Evolutionary conservation across 163 green algal genomes (phyloP).

Genomic region (Prototheca wickerhamii): DNA sequence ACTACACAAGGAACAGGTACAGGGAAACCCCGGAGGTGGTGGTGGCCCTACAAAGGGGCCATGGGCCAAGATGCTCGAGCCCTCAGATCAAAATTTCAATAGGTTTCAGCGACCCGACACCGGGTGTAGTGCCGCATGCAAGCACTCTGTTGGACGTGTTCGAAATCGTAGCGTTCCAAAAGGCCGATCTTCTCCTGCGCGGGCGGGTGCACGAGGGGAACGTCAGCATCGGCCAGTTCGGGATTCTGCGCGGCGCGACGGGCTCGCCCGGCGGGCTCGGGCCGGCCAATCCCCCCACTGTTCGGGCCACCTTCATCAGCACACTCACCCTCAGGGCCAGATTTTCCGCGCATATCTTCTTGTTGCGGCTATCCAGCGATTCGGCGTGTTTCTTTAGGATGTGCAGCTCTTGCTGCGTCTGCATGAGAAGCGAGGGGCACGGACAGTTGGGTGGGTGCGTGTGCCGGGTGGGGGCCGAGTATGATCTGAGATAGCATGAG

Average conservation of each 20-base stretch:
- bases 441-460: not conserved
- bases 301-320: too few relatives aligned
- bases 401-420: slow-evolving; percentile 13
- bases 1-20: too few relatives aligned
- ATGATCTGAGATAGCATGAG: too few relatives aligned
- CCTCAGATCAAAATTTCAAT: slow-evolving; percentile 5
- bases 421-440: too few relatives aligned
- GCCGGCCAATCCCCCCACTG: not conserved
- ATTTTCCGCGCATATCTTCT: slow-evolving; percentile 8
- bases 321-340: slow-evolving; percentile 13
- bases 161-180: slow-evolving; percentile 28
- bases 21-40: too few relatives aligned
- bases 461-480: too few relatives aligned
- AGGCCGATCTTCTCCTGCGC: slow-evolving; percentile 16
- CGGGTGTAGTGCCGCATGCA: slow-evolving; percentile 16
- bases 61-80: too few relatives aligned
- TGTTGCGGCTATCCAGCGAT: slow-evolving; percentile 2
- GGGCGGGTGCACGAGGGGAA: slow-evolving; percentile 3
- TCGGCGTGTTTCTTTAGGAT: slow-evolving; percentile 4
- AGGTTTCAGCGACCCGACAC: slow-evolving; percentile 19
- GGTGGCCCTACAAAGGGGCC: too few relatives aligned
- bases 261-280: not conserved
- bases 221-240: not conserved
- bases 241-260: too few relatives aligned
- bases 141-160: slow-evolving; percentile 18